Evolutionary conservation across 2,329 filamentous ascomycete species (phyloP).

Genomic region (Ophiostoma montium): DNA sequence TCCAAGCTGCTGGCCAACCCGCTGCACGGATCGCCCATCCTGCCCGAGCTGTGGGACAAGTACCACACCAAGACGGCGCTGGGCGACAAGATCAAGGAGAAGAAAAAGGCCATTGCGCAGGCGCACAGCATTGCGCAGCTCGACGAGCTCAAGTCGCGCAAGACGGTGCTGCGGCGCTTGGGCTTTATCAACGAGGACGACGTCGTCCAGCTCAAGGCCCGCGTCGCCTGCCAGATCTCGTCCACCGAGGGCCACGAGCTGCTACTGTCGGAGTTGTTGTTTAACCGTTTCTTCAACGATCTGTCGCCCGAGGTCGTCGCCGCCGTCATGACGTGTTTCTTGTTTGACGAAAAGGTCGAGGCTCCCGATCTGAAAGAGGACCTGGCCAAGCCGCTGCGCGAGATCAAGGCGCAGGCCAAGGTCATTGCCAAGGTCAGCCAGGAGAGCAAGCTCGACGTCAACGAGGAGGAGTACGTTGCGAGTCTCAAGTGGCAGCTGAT

Average conservation of each 20-base stretch:
- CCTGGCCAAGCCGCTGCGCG: conserved; percentile 68
- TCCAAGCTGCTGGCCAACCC: conserved; percentile 79
- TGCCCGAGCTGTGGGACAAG: conserved; percentile 74
- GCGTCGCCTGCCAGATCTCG: conserved; percentile 94
- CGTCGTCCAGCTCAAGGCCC: conserved; percentile 91
- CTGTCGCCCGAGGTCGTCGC: conserved; percentile 78
- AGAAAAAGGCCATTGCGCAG: conserved; percentile 74
- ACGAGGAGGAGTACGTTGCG: conserved; percentile 85
- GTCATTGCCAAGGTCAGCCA: conserved; percentile 85
- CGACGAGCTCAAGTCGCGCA: conserved; percentile 91
- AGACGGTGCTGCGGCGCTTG: conserved; percentile 83
- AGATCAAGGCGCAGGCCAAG: conserved; percentile 76
- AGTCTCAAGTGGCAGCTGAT: conserved; percentile 91
- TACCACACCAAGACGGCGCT: conserved; percentile 71
- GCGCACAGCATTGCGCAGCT: conserved; percentile 83
- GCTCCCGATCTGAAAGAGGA: conserved; percentile 68
- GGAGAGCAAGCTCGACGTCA: conserved; percentile 86
- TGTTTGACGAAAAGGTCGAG: conserved; percentile 92
- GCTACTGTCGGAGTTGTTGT: conserved; percentile 81
- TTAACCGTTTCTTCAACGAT: conserved; percentile 97
- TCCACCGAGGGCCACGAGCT: conserved; percentile 84
- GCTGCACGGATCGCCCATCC: conserved; percentile 74
- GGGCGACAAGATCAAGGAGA: conserved; percentile 65
- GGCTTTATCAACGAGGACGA: conserved; percentile 93
- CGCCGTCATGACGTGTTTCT: conserved; percentile 79